Conservation (phyloP, 2,329 filamentous ascomycete species). For the Geosmithia flava region DNA sequence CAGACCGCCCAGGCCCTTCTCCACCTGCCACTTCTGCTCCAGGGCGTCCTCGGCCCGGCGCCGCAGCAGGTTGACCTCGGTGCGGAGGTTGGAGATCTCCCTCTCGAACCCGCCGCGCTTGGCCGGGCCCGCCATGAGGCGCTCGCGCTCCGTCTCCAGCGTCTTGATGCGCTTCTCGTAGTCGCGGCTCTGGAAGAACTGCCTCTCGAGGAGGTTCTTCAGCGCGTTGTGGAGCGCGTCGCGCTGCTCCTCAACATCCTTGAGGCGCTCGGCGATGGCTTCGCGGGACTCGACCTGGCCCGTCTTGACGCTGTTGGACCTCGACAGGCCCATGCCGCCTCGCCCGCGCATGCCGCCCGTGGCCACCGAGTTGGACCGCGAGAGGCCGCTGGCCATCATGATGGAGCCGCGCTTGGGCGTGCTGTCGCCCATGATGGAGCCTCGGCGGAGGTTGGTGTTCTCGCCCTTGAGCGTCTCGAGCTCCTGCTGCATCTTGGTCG, state of each 20-base stretch:
- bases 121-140: slow-evolving; percentile 55
- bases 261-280: slow-evolving; percentile 64
- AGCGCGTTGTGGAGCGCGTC: slow-evolving; percentile 84
- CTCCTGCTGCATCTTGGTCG: slow-evolving; percentile 79
- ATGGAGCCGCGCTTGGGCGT: slow-evolving; percentile 4
- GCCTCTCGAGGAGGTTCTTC: slow-evolving; percentile 72
- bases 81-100: slow-evolving; percentile 67
- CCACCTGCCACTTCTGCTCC: slow-evolving; percentile 91
- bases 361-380: slow-evolving; percentile 56
- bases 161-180: slow-evolving; percentile 69
- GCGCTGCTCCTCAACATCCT: slow-evolving; percentile 86
- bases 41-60: slow-evolving; percentile 85
- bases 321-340: slow-evolving; percentile 32
- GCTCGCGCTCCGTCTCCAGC: slow-evolving; percentile 68
- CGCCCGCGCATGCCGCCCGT: slow-evolving; percentile 28
- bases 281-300: slow-evolving; percentile 47
- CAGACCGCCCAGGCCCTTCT: slow-evolving; percentile 75
- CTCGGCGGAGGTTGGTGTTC: slow-evolving; percentile 45
- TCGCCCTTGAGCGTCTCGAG: slow-evolving; percentile 57
- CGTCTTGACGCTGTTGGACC: slow-evolving; percentile 47
- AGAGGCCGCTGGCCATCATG: slow-evolving; percentile 33
- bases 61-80: slow-evolving; percentile 74
- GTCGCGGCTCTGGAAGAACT: slow-evolving; percentile 73
- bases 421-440: slow-evolving; percentile 8
- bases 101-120: slow-evolving; percentile 69